These are phyloP conservation scores for Saccharomyces hybrid DNA, from an alignment of 1,139 yeast species.

Conservation along the genomic window DNA sequence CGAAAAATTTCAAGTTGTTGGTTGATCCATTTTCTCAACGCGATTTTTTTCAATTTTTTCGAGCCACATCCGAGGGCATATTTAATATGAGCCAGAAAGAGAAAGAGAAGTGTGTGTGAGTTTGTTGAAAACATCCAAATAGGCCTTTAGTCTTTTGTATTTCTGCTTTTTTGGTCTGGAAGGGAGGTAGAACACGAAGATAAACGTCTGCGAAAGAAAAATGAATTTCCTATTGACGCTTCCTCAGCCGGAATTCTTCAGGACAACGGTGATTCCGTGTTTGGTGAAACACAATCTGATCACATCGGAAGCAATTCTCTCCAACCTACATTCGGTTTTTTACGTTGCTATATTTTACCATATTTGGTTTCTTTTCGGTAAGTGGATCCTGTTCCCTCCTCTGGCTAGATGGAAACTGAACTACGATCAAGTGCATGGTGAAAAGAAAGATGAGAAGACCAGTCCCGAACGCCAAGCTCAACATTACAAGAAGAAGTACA, in stretches of 20 bases:
- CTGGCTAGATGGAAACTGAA: conserved; percentile 14
- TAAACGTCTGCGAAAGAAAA: conserved; percentile 8
- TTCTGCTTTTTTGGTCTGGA: background rate
- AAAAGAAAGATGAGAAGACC: conserved; percentile 7
- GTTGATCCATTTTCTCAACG: background rate
- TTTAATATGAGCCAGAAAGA: background rate
- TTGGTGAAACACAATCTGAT: conserved; percentile 12
- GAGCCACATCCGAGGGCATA: background rate
- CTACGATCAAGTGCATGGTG: conserved; percentile 1
- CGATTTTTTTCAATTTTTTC: background rate
- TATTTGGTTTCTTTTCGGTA: conserved; percentile 21
- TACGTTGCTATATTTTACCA: conserved; percentile 29
- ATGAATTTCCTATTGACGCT: conserved; percentile 15
- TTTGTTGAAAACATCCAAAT: background rate
- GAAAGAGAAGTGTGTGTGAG: background rate
- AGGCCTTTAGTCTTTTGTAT: no score
- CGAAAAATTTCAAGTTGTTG: background rate
- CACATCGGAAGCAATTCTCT: conserved; percentile 18
- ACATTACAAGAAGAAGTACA: conserved; percentile 8
- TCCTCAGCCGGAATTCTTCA: conserved; percentile 12
- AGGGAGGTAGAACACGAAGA: background rate
- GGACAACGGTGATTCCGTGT: conserved; percentile 13
- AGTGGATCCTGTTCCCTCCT: conserved; percentile 23
- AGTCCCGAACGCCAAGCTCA: conserved; percentile 3
- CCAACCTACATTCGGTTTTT: conserved; percentile 25